Evolutionary conservation across 2,329 filamentous ascomycete species (phyloP), one percentile per base, ranked within the genome.

Genomic region (Periglandula ipomoeae): DNA sequence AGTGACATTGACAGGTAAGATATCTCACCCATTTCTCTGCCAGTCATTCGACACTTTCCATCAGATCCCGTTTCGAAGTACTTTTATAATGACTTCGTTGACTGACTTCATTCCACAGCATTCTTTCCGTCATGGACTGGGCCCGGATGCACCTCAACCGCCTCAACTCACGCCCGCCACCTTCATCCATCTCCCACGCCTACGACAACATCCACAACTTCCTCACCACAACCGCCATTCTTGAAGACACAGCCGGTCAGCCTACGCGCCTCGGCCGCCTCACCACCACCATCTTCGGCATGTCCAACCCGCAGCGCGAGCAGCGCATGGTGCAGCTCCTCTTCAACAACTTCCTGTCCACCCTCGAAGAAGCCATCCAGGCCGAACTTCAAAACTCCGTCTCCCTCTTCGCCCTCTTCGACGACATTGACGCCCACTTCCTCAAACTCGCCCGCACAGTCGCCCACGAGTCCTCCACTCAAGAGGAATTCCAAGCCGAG

Each of bases 51-150:
- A 27, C 26, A n/a, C 26, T 27, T 6, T 27, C 26, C 26, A 27
- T 27, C 11, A 27, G 26, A 27, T n/a, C n/a, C n/a, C n/a, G n/a
- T n/a, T n/a, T n/a, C n/a, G n/a, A n/a, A n/a, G n/a, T n/a, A n/a
- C n/a, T n/a, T n/a, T n/a, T n/a, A n/a, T n/a, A n/a, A n/a, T n/a
- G n/a, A n/a, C n/a, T n/a, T n/a, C n/a, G n/a, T n/a, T n/a, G n/a
- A n/a, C n/a, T n/a, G n/a, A n/a, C n/a, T n/a, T n/a, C n/a, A n/a
- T n/a, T 20, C 20, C 13, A 35, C 59, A 84, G 85, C 52, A 95
- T 96, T 56, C 76, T 97, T 32, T 85, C 93, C 52, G 89, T 94
- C 46, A 96, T 97, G 89, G 89, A 95, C 62, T 96, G 91, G 91
- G 87, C 89, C 13, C 85, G 85, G 61, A 82, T 89, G 55, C 89